A percentile compares a stretch with the other conserved stretches of the same genome.
Conservation (phyloP, 2,329 filamentous ascomycete genomes). For the Colletotrichum destructivum region DNA sequence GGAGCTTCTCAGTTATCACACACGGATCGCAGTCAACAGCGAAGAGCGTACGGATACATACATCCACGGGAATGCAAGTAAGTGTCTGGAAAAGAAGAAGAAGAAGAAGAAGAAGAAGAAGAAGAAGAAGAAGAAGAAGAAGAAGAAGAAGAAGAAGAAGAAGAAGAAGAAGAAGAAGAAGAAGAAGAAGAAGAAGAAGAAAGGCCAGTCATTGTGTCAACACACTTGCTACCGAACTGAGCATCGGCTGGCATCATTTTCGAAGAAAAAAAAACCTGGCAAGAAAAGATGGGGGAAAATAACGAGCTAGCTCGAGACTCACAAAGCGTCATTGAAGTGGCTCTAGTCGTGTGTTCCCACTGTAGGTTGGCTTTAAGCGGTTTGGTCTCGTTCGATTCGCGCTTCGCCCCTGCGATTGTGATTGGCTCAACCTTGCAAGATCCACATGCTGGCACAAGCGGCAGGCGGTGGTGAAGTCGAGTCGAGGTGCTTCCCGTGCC, state of each 20-base stretch:
- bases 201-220: too few species aligned
- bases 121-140: neutral
- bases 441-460: slow-evolving; percentile 33
- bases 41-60: neutral
- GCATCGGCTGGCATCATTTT: neutral
- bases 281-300: neutral
- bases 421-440: slow-evolving; percentile 6
- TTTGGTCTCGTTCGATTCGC: slow-evolving; percentile 39
- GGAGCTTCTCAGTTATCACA: neutral
- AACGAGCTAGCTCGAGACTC: neutral
- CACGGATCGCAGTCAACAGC: neutral
- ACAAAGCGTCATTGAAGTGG: slow-evolving; percentile 24
- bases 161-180: neutral
- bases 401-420: slow-evolving; percentile 9
- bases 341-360: slow-evolving; percentile 20
- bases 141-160: neutral
- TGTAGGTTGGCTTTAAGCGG: slow-evolving; percentile 3
- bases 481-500: slow-evolving; percentile 35
- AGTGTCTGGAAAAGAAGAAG: neutral
- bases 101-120: neutral
- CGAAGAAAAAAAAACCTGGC: neutral
- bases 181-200: neutral
- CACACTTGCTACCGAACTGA: too few species aligned
- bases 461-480: slow-evolving; percentile 37
- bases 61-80: neutral